Percentiles rank a stretch among this genome's conserved stretches.
phyloP scores from a whole-genome alignment of 106 monocot species.

The Platanthera guangdongensis region DNA sequence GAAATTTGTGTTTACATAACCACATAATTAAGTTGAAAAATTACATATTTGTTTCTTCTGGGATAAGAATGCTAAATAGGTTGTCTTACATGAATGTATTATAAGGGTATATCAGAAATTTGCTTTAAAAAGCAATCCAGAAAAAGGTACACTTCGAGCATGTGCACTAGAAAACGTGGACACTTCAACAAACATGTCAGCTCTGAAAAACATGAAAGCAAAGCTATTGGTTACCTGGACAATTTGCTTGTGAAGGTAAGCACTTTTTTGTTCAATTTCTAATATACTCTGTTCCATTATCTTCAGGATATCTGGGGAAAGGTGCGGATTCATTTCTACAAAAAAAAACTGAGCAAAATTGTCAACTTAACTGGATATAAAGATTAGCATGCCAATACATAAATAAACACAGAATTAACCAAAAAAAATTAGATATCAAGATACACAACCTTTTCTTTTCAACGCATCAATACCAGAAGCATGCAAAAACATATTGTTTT shows the following conservation, averaged over 20 bases:
- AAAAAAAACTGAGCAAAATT: neutral
- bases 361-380: no score
- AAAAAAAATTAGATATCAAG: neutral
- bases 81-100: neutral
- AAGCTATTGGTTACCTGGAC: slow-evolving; percentile 27
- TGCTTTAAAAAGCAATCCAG: neutral
- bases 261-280: slow-evolving; percentile 38
- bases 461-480: neutral
- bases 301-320: slow-evolving; percentile 26
- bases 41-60: neutral
- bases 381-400: neutral
- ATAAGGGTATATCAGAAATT: neutral
- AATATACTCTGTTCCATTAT: slow-evolving; percentile 50
- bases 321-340: slow-evolving; percentile 3
- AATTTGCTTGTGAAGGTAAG: slow-evolving; percentile 30
- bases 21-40: neutral
- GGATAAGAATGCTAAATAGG: neutral
- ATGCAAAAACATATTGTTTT: neutral
- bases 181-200: neutral
- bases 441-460: neutral
- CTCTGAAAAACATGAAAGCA: slow-evolving; percentile 1
- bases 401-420: neutral
- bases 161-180: neutral
- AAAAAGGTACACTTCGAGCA: neutral
- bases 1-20: neutral